These are phyloP conservation scores for Dryas drummondii DNA, from an alignment of 306 rosid species.

Conservation along the genomic window DNA sequence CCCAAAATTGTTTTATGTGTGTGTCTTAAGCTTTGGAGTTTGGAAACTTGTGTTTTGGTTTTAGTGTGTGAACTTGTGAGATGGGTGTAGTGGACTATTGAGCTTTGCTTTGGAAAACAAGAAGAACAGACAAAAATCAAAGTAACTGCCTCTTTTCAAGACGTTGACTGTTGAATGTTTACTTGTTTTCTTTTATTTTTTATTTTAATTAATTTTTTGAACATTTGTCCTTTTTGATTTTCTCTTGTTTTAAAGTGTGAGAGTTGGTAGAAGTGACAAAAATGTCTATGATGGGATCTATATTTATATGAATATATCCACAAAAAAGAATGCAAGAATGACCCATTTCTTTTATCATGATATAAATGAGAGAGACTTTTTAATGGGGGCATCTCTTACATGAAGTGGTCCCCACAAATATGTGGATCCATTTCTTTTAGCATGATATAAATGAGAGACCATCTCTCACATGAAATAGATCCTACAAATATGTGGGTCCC, in stretches of 20 bases:
- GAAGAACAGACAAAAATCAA: constrained; percentile 4
- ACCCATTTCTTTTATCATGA: no score
- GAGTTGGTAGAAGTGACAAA: no score
- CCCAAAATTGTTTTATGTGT: not conserved
- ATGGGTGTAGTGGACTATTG: not conserved
- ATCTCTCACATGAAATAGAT: no score
- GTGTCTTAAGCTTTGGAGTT: not conserved
- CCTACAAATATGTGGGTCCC: no score
- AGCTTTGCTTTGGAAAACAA: constrained; percentile 1
- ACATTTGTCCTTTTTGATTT: not conserved
- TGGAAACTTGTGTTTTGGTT: not conserved
- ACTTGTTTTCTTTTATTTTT: not conserved
- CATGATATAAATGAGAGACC: no score
- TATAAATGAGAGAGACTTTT: no score
- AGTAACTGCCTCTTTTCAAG: constrained; percentile 2
- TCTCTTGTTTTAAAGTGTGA: not conserved
- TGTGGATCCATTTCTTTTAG: no score
- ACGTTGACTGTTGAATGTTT: constrained; percentile 37
- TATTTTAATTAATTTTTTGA: not conserved
- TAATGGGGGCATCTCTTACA: no score
- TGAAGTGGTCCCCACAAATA: no score
- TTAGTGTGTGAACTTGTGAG: constrained; percentile 6
- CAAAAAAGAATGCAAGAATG: no score
- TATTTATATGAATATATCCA: no score
- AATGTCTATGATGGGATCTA: no score